Conservation (phyloP, 139 green algal genomes). For the Chlamydomonas incerta region DNA sequence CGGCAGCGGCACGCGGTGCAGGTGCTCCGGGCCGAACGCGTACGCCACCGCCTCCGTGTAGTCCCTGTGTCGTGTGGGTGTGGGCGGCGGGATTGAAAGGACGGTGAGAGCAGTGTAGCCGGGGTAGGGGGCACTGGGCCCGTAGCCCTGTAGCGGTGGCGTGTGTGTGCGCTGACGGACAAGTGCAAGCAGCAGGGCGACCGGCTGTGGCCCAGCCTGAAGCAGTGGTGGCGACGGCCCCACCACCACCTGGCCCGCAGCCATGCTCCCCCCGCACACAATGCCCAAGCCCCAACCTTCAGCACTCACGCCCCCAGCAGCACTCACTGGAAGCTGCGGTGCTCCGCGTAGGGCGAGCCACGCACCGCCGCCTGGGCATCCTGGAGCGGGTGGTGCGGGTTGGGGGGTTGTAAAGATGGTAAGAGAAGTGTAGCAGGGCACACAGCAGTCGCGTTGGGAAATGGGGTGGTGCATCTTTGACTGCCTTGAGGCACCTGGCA, state of each 20-base stretch:
- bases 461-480: neutral
- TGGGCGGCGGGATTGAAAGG: neutral
- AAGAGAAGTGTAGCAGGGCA: neutral
- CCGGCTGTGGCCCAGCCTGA: too few species aligned
- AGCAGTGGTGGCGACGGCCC: too few species aligned
- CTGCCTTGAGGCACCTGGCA: too few species aligned
- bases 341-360: constrained; percentile 16
- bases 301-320: too few species aligned
- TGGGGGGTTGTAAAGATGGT: neutral
- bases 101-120: neutral
- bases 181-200: too few species aligned
- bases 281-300: too few species aligned
- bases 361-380: neutral
- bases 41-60: neutral
- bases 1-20: neutral
- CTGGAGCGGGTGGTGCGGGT: neutral
- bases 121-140: too few species aligned
- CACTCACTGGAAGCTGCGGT: constrained; percentile 19
- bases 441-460: neutral
- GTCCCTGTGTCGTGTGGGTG: neutral
- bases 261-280: too few species aligned
- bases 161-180: too few species aligned
- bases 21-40: neutral
- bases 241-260: too few species aligned
- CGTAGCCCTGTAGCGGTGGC: too few species aligned